Conservation (phyloP, 148 eudicot species). For the Fallopia convolvulus region DNA sequence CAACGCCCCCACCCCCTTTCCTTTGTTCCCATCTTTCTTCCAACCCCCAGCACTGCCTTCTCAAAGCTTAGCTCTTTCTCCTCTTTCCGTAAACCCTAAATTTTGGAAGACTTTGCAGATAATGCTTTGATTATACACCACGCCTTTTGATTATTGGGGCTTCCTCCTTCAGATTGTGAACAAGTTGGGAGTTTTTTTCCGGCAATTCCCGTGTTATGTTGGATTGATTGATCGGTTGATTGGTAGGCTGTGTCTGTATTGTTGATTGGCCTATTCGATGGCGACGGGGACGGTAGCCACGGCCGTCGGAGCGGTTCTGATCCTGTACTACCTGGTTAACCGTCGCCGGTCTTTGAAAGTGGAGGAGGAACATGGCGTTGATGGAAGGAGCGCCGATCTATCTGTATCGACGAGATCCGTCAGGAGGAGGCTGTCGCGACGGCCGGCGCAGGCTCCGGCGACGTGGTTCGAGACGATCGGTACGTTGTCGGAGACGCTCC, state of each 20-base stretch:
- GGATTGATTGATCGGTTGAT: not conserved
- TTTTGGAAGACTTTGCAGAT: constrained; percentile 16
- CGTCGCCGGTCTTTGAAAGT: constrained; percentile 34
- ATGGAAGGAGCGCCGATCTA: constrained; percentile 27
- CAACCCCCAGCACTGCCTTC: constrained; percentile 4
- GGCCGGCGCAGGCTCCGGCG: constrained; percentile 91
- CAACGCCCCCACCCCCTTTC: not conserved
- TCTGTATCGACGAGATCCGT: constrained; percentile 39
- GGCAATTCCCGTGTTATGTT: not conserved
- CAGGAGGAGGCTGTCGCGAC: constrained; percentile 47
- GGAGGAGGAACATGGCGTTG: constrained; percentile 27
- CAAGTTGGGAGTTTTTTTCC: not conserved
- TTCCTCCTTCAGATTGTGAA: constrained; percentile 1
- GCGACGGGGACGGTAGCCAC: constrained; percentile 81
- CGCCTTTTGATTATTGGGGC: not conserved
- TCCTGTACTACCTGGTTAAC: constrained; percentile 49
- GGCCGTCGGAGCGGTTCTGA: constrained; percentile 68
- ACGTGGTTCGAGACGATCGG: constrained; percentile 83
- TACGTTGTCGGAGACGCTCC: constrained; percentile 70
- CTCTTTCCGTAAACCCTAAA: constrained; percentile 9
- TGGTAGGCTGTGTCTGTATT: not conserved
- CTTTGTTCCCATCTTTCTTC: not conserved
- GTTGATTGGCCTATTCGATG: constrained; percentile 23
- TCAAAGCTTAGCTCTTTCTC: not conserved
- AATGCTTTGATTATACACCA: not conserved